Conservation (phyloP, 306 rosid species). For the Cucurbita moschata region DNA sequence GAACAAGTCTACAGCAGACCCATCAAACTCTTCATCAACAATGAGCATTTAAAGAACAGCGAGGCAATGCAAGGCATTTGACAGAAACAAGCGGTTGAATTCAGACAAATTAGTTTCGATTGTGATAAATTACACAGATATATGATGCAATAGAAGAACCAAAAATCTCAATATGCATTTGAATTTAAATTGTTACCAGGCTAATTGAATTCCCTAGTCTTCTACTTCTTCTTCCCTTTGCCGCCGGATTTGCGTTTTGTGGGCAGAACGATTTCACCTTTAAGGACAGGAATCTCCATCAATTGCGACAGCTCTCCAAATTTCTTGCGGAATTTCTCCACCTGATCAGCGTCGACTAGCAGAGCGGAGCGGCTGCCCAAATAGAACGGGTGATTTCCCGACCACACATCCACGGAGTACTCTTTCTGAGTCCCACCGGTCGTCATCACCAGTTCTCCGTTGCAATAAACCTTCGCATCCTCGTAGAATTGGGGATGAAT, state of each 20-base stretch:
- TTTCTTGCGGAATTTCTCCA: constrained; percentile 91
- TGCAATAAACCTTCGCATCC: constrained; percentile 78
- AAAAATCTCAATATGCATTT: not conserved
- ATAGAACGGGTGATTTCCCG: constrained; percentile 92
- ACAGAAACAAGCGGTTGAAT: not conserved
- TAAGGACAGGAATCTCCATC: constrained; percentile 77
- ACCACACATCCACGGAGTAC: constrained; percentile 87
- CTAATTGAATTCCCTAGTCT: not conserved
- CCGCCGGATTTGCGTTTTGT: constrained; percentile 36
- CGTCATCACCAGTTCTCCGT: constrained; percentile 69
- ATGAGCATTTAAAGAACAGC: not conserved
- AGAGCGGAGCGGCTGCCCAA: constrained; percentile 56
- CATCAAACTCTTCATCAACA: not conserved
- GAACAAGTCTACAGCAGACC: not conserved
- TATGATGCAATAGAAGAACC: not conserved
- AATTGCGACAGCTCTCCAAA: constrained; percentile 39
- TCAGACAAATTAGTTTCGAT: not conserved
- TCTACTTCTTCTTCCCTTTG: constrained; percentile 73
- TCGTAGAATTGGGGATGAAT: constrained; percentile 60
- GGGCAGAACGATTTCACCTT: constrained; percentile 71
- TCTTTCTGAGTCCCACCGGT: constrained; percentile 91
- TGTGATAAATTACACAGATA: not conserved
- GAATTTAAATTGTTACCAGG: not conserved
- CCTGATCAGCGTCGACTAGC: constrained; percentile 59
- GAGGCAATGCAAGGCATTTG: not conserved